Base-by-base conservation (phyloP, 192 early-diverging fungal species). In the Podila horticola region DNA sequence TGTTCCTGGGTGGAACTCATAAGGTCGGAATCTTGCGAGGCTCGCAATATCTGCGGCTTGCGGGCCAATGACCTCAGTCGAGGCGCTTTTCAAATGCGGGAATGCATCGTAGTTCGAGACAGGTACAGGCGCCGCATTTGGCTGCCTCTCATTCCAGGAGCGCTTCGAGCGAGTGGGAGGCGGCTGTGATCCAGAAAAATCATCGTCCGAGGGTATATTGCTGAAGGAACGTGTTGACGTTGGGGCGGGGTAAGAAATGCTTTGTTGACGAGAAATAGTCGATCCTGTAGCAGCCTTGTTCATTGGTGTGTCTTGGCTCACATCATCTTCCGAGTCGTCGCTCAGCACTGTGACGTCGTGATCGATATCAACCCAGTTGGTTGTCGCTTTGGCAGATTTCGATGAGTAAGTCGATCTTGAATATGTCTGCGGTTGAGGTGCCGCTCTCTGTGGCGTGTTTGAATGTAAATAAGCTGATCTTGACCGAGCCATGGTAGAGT, bases 1-100 rank as follows among this genome's bases (percentile, higher is more conserved):
- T 17, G 83, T 77, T 30, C 76, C 83, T 1, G 89, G 84, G 11
- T 19, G 29, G 48, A 62, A 79, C 1, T 41, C 30, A 13, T 77
- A 48, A 12, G 83, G 85, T 31, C 67, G 58, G 28, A 89, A 70
- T 13, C 17, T 62, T 28, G 67, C 63, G 9, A 85, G 49, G 2
- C 20, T 34, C 9, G 64, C 41, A 55, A 79, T 72, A 11, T 62
- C 52, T 5, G 11, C 10, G 1, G 20, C 11, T 17, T 20, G 2
- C 22, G 50, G 26, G 4, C 26, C 28, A 58, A 6, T 24, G 24
- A 4, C 52, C 5, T 55, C 52, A 26, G 8, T 3, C 5, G 22
- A 0, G 9, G 52, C 5, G 52, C 20, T 55, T 55, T 55, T n/a
- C 24, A 55, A 8, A 55, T 5, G 52, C 6, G 20, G 52, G 17